Conservation (phyloP, 352 stramenopile species). For the Phytophthora tentaculata region DNA sequence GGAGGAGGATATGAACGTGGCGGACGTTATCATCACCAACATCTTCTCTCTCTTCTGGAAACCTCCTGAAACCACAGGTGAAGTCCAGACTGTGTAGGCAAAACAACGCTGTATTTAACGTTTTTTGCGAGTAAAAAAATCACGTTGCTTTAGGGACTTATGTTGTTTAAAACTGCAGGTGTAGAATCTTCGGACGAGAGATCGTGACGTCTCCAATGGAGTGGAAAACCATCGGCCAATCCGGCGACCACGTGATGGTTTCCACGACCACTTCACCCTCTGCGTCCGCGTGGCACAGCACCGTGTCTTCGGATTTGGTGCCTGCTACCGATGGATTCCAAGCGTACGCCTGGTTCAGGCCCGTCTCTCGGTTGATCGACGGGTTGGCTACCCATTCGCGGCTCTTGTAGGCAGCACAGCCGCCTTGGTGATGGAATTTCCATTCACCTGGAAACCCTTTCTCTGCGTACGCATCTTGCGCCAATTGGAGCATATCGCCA, state of each 20-base stretch:
- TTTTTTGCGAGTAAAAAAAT: constrained; percentile 7
- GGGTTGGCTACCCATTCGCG: constrained; percentile 78
- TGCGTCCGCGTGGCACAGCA: constrained; percentile 44
- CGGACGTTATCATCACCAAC: constrained; percentile 86
- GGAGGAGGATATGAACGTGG: constrained; percentile 62
- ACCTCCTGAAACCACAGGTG: constrained; percentile 41
- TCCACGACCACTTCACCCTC: constrained; percentile 46
- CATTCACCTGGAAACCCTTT: constrained; percentile 68
- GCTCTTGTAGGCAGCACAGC: constrained; percentile 69
- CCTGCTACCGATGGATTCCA: constrained; percentile 80
- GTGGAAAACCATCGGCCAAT: constrained; percentile 64
- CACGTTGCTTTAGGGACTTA: too few species aligned
- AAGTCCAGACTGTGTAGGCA: constrained; percentile 52
- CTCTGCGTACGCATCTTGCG: constrained; percentile 61
- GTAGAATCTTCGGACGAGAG: constrained; percentile 61
- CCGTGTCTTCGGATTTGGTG: constrained; percentile 79
- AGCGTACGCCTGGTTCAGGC: constrained; percentile 60
- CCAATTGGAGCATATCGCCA: constrained; percentile 55
- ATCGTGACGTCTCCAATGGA: constrained; percentile 54
- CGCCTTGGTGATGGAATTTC: constrained; percentile 73
- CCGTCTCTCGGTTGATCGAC: constrained; percentile 39
- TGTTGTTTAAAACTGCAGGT: constrained; percentile 53
- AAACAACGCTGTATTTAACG: constrained; percentile 22
- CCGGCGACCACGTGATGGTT: constrained; percentile 57
- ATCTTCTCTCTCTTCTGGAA: constrained; percentile 88